Conservation (phyloP, 2,329 filamentous ascomycete species). For the Nemania sp. region DNA sequence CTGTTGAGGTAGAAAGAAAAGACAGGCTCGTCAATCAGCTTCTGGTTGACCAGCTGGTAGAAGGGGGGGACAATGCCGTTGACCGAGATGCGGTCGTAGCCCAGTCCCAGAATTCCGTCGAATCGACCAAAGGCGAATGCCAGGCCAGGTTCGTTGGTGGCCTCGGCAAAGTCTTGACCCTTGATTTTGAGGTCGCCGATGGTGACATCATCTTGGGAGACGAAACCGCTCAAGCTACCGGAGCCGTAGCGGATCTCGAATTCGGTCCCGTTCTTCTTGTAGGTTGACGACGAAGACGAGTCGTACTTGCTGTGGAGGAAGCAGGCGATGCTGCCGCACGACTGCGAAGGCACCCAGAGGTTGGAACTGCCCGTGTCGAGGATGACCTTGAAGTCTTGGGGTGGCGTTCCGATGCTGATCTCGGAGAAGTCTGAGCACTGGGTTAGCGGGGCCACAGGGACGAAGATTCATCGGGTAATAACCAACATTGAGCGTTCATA, state of each 20-base stretch:
- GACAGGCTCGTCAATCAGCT: conserved; percentile 85
- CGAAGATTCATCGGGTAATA: neutral
- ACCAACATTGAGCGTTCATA: conserved; percentile 96
- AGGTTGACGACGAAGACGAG: conserved; percentile 83
- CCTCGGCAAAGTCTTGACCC: conserved; percentile 93
- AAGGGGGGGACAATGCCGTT: conserved; percentile 94
- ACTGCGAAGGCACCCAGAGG: conserved; percentile 91
- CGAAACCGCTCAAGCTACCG: conserved; percentile 88
- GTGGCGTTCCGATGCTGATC: conserved; percentile 87
- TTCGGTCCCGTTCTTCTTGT: conserved; percentile 88
- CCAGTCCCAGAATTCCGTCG: conserved; percentile 93
- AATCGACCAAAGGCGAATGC: conserved; percentile 98
- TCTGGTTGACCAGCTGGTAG: conserved; percentile 93
- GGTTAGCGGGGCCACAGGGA: neutral
- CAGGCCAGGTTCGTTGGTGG: conserved; percentile 91
- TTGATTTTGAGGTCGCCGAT: conserved; percentile 91
- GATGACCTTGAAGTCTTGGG: conserved; percentile 97
- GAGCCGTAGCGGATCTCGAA: conserved; percentile 97
- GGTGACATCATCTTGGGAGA: conserved; percentile 82
- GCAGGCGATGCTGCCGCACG: conserved; percentile 95
- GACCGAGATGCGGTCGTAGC: conserved; percentile 95
- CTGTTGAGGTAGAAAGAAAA: conserved; percentile 96
- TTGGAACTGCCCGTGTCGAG: conserved; percentile 99
- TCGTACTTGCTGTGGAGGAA: conserved; percentile 98
- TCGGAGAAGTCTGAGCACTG: conserved; percentile 82